Conservation (phyloP, 768 basidiomycete genomes). For the Fomitopsis pulvina region DNA sequence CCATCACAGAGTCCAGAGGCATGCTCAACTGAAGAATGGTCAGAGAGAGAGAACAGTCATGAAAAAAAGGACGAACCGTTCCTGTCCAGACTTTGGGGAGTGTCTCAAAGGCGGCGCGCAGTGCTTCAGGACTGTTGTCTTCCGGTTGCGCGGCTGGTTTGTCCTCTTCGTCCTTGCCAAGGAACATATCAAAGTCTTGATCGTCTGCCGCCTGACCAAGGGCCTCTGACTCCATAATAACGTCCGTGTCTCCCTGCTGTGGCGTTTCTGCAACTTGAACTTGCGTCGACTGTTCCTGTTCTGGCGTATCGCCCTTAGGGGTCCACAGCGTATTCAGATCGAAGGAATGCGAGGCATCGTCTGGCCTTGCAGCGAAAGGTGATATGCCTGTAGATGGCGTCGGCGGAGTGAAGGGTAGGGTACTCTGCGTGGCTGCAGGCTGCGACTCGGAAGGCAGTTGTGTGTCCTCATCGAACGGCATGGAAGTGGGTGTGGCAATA, state of each 20-base stretch:
- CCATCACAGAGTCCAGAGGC: slow-evolving; percentile 69
- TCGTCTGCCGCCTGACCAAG: slow-evolving; percentile 48
- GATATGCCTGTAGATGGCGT: slow-evolving; percentile 23
- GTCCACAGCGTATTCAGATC: slow-evolving; percentile 71
- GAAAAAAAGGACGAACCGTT: slow-evolving; percentile 41
- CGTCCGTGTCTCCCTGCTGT: slow-evolving; percentile 18
- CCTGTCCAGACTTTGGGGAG: slow-evolving; percentile 66
- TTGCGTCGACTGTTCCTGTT: slow-evolving; percentile 14
- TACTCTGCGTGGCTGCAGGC: slow-evolving; percentile 9
- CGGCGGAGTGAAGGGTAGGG: slow-evolving; percentile 20
- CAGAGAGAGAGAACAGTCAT: slow-evolving; percentile 1
- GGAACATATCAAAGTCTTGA: slow-evolving; percentile 83
- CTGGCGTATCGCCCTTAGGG: slow-evolving; percentile 31
- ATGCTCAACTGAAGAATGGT: slow-evolving; percentile 54
- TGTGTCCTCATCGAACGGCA: slow-evolving; percentile 8
- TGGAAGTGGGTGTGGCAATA: slow-evolving; percentile 9
- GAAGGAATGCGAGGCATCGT: slow-evolving; percentile 51
- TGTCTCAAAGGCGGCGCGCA: slow-evolving; percentile 47
- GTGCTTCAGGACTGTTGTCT: slow-evolving; percentile 29
- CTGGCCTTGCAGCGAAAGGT: slow-evolving; percentile 31
- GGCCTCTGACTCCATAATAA: slow-evolving; percentile 35
- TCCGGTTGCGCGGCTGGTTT: slow-evolving; percentile 17
- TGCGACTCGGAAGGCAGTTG: neutral
- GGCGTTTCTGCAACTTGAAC: neutral
- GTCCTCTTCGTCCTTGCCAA: slow-evolving; percentile 55